These are phyloP conservation scores for Microdochium bolleyi DNA, from an alignment of 2,329 filamentous ascomycete genomes.

Conservation along the genomic window DNA sequence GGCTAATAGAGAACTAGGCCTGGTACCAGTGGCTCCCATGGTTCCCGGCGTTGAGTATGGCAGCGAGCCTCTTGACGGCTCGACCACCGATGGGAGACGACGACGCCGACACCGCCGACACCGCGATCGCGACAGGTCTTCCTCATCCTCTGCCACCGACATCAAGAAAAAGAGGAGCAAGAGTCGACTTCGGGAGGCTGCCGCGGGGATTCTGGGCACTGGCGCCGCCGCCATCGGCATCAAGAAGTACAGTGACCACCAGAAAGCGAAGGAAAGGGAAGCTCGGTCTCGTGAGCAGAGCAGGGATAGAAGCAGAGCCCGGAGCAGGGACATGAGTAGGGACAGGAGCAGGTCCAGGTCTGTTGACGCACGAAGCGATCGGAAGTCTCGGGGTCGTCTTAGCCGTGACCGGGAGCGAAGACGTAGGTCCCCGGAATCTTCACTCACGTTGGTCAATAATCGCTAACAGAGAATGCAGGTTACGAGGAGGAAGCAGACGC, in stretches of 20 bases:
- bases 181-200: conserved; percentile 46
- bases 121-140: conserved; percentile 16
- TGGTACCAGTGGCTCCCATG: conserved; percentile 23
- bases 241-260: conserved; percentile 47
- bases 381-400: conserved; percentile 17
- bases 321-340: conserved; percentile 7
- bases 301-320: conserved; percentile 26
- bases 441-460: not conserved
- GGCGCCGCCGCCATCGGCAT: conserved; percentile 56
- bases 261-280: conserved; percentile 27
- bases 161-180: conserved; percentile 41
- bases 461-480: conserved; percentile 12
- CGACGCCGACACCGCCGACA: conserved; percentile 29
- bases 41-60: conserved; percentile 51
- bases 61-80: conserved; percentile 42
- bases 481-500: conserved; percentile 19
- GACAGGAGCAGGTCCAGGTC: no score
- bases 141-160: conserved; percentile 22
- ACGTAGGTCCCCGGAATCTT: conserved; percentile 13
- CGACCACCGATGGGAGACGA: conserved; percentile 35
- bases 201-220: conserved; percentile 44
- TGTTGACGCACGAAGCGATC: conserved; percentile 1
- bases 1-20: conserved; percentile 60
- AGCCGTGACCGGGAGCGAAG: conserved; percentile 27
- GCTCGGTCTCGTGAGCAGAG: conserved; percentile 18